phyloP scores from a whole-genome alignment of 176 grass and related monocot species.

The Avena insularis region DNA sequence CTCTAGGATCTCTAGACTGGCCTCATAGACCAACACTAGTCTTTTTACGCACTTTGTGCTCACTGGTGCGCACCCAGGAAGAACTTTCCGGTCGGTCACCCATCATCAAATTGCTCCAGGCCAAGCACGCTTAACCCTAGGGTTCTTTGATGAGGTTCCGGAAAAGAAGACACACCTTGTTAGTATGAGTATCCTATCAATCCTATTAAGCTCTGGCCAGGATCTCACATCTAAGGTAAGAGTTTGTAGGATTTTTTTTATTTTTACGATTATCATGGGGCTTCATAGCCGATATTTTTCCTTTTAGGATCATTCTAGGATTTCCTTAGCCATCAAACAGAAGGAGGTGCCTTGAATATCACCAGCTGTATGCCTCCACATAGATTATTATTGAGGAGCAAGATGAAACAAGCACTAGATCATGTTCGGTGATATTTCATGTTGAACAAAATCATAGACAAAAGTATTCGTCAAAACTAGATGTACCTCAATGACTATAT shows the following conservation, averaged over 20 bases:
- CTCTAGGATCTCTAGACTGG: no score
- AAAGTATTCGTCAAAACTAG: background rate
- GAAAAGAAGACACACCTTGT: no score
- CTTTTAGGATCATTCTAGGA: background rate
- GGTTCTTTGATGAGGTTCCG: no score
- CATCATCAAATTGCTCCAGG: no score
- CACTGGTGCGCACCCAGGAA: no score
- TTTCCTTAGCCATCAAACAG: background rate
- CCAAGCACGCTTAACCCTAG: no score
- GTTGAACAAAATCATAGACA: constrained; percentile 7
- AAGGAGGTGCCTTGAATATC: constrained; percentile 4
- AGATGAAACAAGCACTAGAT: constrained; percentile 27
- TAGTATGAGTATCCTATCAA: no score
- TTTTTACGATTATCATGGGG: background rate
- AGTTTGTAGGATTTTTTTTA: background rate
- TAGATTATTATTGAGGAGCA: constrained; percentile 17
- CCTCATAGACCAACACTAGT: no score
- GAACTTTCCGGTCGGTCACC: no score
- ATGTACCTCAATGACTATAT: constrained; percentile 84
- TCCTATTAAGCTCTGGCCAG: no score
- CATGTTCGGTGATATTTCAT: background rate
- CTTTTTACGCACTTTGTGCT: no score
- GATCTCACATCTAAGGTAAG: background rate
- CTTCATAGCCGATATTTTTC: background rate
- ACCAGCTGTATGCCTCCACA: background rate